Evolutionary conservation across 2,329 filamentous ascomycete species (phyloP), one percentile per base, ranked within the genome.

Genomic region (Exutisphaerella laricina): DNA sequence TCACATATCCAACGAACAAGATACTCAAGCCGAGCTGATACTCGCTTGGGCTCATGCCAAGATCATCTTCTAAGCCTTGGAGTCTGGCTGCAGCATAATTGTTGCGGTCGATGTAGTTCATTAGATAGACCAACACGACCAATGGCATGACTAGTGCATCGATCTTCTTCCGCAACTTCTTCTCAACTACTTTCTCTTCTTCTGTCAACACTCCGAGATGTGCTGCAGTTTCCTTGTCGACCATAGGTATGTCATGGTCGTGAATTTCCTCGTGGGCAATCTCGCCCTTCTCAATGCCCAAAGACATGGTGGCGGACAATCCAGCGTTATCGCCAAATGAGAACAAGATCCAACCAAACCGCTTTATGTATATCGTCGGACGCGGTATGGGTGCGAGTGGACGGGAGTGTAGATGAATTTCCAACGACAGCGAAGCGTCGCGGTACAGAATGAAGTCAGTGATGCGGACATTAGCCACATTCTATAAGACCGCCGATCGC

Each of bases 131-230:
- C 53, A 86, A 58, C 34, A 88, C 78, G 42, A 88, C 70, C 67
- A 82, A 79, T 0, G 83, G 82, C 54, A 87, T 71, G 63, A 88
- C 55, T 33, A 83, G 72, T 13, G 71, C 55, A 60, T 89, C 85
- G 44, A 89, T 81, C 66, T 87, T 88, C 54, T 77, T 75, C 61
- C 79, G 74, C 55, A 89, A 66, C 25, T 69, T 72, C 45, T 65
- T 70, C 59, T 87, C 82, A 16, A 57, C 36, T 3, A 55, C 48
- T 16, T 56, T 46, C 49, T 65, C 62, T 22, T 60, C 58, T 16
- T 55, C 54, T 2, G 59, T 56, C 22, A 65, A 43, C 5, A 46
- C 45, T 7, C 46, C 48, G 23, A 58, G 39, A 40, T 62, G 58
- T 36, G 44, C 43, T 5, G 51, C 55, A 13, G 58, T 50, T 23